These are phyloP conservation scores for Pseudopithomyces chartarum DNA, from an alignment of 2,329 filamentous ascomycete species.

Conservation along the genomic window DNA sequence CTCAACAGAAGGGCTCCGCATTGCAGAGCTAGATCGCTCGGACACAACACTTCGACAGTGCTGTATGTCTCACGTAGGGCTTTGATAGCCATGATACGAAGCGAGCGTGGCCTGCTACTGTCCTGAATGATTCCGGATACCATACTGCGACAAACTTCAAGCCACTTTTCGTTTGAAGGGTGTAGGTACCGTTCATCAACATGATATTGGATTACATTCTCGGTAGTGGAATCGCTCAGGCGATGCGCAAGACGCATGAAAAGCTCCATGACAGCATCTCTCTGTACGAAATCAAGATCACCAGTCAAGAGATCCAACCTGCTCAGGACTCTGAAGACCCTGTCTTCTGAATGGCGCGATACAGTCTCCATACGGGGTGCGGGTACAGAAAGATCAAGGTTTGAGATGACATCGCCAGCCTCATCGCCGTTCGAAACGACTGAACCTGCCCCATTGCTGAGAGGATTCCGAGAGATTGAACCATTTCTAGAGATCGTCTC, in stretches of 20 bases:
- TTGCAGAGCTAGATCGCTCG: constrained; percentile 61
- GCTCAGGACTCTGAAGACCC: constrained; percentile 32
- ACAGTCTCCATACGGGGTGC: constrained; percentile 10
- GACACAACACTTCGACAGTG: constrained; percentile 60
- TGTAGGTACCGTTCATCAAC: constrained; percentile 72
- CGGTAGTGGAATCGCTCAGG: constrained; percentile 68
- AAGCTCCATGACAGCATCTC: constrained; percentile 69
- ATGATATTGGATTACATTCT: constrained; percentile 69
- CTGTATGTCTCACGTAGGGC: constrained; percentile 59
- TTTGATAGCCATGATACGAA: constrained; percentile 67
- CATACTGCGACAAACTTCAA: constrained; percentile 65
- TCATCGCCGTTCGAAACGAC: constrained; percentile 19
- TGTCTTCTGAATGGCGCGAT: constrained; percentile 26
- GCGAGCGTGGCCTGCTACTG: constrained; percentile 62
- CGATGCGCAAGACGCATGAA: constrained; percentile 66
- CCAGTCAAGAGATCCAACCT: constrained; percentile 36
- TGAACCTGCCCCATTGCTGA: constrained; percentile 12
- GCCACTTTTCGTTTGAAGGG: constrained; percentile 72
- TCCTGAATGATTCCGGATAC: constrained; percentile 69
- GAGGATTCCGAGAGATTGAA: constrained; percentile 14
- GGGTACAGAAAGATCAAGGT: constrained; percentile 11
- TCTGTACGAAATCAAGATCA: constrained; percentile 62
- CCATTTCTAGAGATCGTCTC: constrained; percentile 35
- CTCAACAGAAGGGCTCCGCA: constrained; percentile 67
- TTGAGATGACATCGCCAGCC: constrained; percentile 21